A percentile compares a stretch with the other conserved stretches of the same genome.
These are phyloP conservation scores for Butyriboletus loyo DNA, from an alignment of 768 basidiomycete genomes.

Conservation along the genomic window DNA sequence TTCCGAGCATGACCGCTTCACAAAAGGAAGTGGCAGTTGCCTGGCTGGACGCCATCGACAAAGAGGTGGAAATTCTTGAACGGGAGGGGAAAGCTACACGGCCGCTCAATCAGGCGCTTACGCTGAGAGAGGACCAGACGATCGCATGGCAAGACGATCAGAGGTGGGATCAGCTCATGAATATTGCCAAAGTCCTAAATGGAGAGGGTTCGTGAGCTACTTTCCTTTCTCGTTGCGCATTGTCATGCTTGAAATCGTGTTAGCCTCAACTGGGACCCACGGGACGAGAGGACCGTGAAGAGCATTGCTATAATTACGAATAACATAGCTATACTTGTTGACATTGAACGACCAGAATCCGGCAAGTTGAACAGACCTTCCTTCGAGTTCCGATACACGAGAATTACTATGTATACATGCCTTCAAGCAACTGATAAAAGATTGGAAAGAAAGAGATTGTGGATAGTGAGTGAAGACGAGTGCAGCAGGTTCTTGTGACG, in stretches of 20 bases:
- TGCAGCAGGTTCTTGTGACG: no score
- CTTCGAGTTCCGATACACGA: background rate
- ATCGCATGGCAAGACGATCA: slow-evolving; percentile 57
- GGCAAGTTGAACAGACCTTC: background rate
- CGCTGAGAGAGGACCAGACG: slow-evolving; percentile 46
- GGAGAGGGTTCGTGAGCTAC: slow-evolving; percentile 14
- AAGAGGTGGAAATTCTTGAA: slow-evolving; percentile 43
- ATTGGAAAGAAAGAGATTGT: background rate
- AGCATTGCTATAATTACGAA: slow-evolving; percentile 1
- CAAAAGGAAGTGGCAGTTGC: slow-evolving; percentile 48
- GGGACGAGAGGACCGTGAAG: background rate
- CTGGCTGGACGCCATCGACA: slow-evolving; percentile 54
- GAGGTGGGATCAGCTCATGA: slow-evolving; percentile 52
- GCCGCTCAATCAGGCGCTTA: slow-evolving; percentile 42
- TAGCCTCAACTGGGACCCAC: background rate
- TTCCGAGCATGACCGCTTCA: slow-evolving; percentile 43
- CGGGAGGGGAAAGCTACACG: slow-evolving; percentile 28
- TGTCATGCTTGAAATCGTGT: background rate
- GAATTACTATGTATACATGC: background rate
- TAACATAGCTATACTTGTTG: slow-evolving; percentile 5
- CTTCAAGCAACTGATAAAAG: background rate
- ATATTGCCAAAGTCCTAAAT: slow-evolving; percentile 30
- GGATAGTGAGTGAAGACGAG: background rate
- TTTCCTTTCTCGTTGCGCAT: background rate
- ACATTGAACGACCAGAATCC: background rate